Evolutionary conservation across 441 rosid genomes (phyloP).

Genomic region (Gossypium gossypioides): DNA sequence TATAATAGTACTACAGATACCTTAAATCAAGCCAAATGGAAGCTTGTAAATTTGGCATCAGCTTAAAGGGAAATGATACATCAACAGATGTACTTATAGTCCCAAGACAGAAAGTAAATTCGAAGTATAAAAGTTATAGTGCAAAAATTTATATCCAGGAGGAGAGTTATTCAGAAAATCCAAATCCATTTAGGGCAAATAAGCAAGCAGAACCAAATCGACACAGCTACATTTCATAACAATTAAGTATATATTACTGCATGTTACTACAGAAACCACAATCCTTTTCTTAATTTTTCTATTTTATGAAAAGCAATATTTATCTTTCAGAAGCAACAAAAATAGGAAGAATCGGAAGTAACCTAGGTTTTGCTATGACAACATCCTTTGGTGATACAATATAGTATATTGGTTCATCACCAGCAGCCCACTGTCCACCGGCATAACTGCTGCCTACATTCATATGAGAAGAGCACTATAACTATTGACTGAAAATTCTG

Average conservation of each 20-base stretch:
- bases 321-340: not conserved
- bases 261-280: not conserved
- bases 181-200: not conserved
- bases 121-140: not conserved
- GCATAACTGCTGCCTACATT: constrained; percentile 90
- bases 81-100: not conserved
- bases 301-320: not conserved
- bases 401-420: constrained; percentile 91
- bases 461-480: constrained; percentile 17
- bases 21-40: not conserved
- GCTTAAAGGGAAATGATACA: not conserved
- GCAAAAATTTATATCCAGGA: not conserved
- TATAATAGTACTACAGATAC: not conserved
- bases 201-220: not conserved
- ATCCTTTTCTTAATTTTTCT: not conserved
- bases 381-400: constrained; percentile 97
- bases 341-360: constrained; percentile 10
- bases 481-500: constrained; percentile 19
- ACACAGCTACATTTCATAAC: not conserved
- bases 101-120: not conserved
- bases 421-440: constrained; percentile 99
- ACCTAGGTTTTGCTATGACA: constrained; percentile 98
- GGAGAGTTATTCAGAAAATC: constrained; percentile 1
- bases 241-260: not conserved
- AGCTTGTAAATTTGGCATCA: not conserved